phyloP scores from a whole-genome alignment of 345 rosid species.

The Geranium brycei region DNA sequence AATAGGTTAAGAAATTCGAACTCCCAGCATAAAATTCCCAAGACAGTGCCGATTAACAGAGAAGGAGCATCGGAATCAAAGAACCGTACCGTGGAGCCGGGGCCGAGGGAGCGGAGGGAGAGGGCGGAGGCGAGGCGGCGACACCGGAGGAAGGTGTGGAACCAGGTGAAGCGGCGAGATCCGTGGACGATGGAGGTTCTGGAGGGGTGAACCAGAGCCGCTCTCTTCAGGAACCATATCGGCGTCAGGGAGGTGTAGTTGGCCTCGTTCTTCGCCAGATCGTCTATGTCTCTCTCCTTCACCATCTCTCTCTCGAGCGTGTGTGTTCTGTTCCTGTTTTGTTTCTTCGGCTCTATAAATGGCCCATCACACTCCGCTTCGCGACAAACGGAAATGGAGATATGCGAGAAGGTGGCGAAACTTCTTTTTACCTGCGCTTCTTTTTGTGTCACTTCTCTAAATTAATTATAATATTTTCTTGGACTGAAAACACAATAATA shows the following conservation, averaged over 20 bases:
- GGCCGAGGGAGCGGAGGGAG: slow-evolving; percentile 43
- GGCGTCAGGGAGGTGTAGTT: slow-evolving; percentile 84
- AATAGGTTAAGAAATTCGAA: no score
- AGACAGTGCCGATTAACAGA: no score
- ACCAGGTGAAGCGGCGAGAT: slow-evolving; percentile 62
- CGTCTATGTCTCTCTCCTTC: slow-evolving; percentile 46
- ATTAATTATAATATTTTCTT: no score
- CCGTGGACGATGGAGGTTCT: slow-evolving; percentile 59
- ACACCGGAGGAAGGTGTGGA: slow-evolving; percentile 61
- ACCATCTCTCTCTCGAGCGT: background rate
- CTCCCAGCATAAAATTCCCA: no score
- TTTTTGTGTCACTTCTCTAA: no score
- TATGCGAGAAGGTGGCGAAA: no score
- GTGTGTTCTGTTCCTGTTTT: no score
- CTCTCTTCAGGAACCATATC: slow-evolving; percentile 72
- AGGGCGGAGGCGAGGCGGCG: slow-evolving; percentile 85
- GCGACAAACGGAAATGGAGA: no score
- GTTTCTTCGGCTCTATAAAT: no score
- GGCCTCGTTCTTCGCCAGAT: slow-evolving; percentile 66
- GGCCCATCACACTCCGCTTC: no score
- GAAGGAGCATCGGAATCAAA: background rate
- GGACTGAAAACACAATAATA: no score
- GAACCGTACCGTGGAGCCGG: slow-evolving; percentile 45
- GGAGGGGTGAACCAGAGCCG: slow-evolving; percentile 64
- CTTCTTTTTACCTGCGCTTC: no score